Evolutionary conservation across 345 rosid species (phyloP), one percentile per base, ranked within the genome.

Genomic region (Ceriops zippeliana): DNA sequence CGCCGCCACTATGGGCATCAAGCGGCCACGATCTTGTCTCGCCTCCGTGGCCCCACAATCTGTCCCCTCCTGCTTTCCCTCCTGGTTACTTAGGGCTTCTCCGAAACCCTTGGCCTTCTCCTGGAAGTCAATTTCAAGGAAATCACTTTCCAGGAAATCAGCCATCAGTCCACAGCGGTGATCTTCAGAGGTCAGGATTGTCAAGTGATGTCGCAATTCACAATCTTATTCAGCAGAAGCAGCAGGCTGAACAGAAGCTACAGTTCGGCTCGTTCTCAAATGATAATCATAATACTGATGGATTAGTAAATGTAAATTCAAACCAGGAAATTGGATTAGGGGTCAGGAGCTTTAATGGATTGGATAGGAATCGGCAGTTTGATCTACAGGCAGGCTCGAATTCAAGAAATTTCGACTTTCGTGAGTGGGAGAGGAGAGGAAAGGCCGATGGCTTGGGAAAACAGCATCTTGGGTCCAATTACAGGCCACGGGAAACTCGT

Each of bases 181-280:
- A 91, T 62, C 72, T 71, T 37, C 75, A 74, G 61, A 75, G 84
- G 69, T 78, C 80, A 76, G 91, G 91, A 84, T 71, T 86, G 16
- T 35, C 77, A 0, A 74, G 81, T 65, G 81, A 75, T 38, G 72
- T 63, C 10, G 65, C 79, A 47, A 58, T 78, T 56, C 89, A 75
- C 7, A 77, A 81, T 62, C 73, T 73, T 52, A 52, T 72, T 7
- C 85, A 76, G 31, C 86, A 68, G 1, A 76, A 80, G 67, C 80
- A 66, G 71, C 74, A 70, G 22, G 71, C 57, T 59, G 75, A 65
- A 22, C 90, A 73, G 15, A 81, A 81, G 69, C 75, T 90, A 54
- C 70, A 72, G 26, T 90, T 90, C 66, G 96, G 98, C 32, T 84
- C 93, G 49, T 79, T 85, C 62, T 83, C 81, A 0, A 82, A 78